These are phyloP conservation scores for Chrysanthemum seticuspe DNA, from an alignment of 129 eudicot species.

Conservation along the genomic window DNA sequence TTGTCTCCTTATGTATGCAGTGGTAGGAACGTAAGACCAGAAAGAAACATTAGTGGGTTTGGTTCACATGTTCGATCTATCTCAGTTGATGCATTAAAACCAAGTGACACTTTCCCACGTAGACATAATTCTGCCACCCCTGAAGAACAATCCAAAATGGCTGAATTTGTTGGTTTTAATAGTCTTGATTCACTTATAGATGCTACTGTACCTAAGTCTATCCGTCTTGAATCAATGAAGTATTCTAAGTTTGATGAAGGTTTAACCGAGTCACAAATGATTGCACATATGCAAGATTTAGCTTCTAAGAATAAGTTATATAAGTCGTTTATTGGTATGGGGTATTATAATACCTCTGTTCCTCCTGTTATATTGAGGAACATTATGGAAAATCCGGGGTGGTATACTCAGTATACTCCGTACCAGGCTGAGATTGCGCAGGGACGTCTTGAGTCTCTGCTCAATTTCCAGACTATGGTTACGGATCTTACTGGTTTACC, in stretches of 20 bases:
- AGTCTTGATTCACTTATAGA: constrained; percentile 67
- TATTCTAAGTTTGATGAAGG: constrained; percentile 76
- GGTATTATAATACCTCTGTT: constrained; percentile 79
- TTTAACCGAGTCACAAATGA: constrained; percentile 84
- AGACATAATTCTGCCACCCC: constrained; percentile 93
- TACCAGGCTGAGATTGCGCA: constrained; percentile 96
- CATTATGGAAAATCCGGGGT: constrained; percentile 89
- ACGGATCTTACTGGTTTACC: constrained; percentile 92
- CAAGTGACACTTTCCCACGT: constrained; percentile 91
- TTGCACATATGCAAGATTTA: constrained; percentile 73
- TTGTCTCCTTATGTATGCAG: constrained; percentile 43
- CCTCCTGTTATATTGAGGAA: constrained; percentile 90
- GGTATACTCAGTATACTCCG: constrained; percentile 97
- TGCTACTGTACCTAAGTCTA: constrained; percentile 91
- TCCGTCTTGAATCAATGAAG: constrained; percentile 66
- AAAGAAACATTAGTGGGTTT: constrained; percentile 18
- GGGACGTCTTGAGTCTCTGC: constrained; percentile 82
- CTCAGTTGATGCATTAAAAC: constrained; percentile 70
- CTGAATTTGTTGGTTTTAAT: constrained; percentile 63
- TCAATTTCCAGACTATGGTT: constrained; percentile 83
- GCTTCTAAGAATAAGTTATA: constrained; percentile 75
- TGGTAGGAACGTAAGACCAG: constrained; percentile 29
- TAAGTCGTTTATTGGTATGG: constrained; percentile 93
- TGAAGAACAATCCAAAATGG: constrained; percentile 78
- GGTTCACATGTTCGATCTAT: constrained; percentile 58